Base-by-base conservation (phyloP, 192 early-diverging fungal species). In the Gigaspora rosea region DNA sequence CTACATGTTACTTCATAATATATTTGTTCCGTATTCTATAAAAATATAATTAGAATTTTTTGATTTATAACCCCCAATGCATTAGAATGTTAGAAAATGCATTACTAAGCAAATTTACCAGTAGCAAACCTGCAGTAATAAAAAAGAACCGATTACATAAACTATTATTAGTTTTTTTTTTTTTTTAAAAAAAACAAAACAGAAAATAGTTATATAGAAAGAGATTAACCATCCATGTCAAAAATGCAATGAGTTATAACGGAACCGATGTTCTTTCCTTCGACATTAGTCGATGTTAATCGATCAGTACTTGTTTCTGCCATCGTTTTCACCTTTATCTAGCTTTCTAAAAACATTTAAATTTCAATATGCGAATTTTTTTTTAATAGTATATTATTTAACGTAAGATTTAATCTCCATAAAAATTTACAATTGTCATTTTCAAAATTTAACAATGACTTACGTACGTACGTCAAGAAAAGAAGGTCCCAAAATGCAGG, bases 151-250 rank as follows among this genome's bases (percentile, higher is more conserved):
- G 2, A 56, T 56, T 15, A 15, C 18, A 64, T 65, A 4, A 36
- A 65, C 15, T 46, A 8, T 41, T 65, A 1, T 18, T 16, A 16
- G n/a, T n/a, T n/a, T n/a, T n/a, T n/a, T n/a, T n/a, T n/a, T n/a
- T 65, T 41, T 41, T 16, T 16, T 18, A 11, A 18, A 18, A 35
- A 2, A 46, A n/a, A n/a, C 7, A 65, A 18, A 16, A 46, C 15
- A 27, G 15, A 66, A 41, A 1, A 46, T 46, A 66, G n/a, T 41
- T 46, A 66, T 41, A 66, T 16, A 32, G 47, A 46, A 46, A 35
- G 20, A 61, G 22, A 69, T 35, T 15, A 27, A 69, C 67, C 67
- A 69, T 69, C 67, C 67, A 69, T 52, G 13, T 69, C 67, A 69
- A 69, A 69, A 27, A 69, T 69, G 12, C 67, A 69, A 52, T 69